Evolutionary conservation across 129 eudicot genomes (phyloP).

Genomic region (Tagetes patula): DNA sequence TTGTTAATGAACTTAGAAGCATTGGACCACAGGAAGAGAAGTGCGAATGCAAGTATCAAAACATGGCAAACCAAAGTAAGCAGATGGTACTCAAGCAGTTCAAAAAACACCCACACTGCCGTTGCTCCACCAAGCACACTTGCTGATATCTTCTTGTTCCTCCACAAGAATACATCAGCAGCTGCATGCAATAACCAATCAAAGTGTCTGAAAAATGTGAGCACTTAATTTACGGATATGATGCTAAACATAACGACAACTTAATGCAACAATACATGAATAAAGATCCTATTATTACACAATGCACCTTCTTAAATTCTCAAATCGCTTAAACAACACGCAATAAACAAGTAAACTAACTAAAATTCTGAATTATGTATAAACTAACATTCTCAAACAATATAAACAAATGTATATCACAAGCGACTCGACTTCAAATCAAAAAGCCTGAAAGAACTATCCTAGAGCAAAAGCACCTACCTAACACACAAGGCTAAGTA

Average conservation of each 20-base stretch:
- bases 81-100: slow-evolving; percentile 73
- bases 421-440: background rate
- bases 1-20: slow-evolving; percentile 73
- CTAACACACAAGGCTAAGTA: background rate
- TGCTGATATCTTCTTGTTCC: slow-evolving; percentile 90
- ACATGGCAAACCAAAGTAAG: slow-evolving; percentile 73
- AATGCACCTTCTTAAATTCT: background rate
- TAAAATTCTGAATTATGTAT: background rate
- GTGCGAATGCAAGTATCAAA: slow-evolving; percentile 58
- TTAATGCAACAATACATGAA: background rate
- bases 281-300: background rate
- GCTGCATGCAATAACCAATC: slow-evolving; percentile 41
- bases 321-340: background rate
- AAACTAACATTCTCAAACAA: background rate
- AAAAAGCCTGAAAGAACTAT: background rate
- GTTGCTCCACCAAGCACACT: slow-evolving; percentile 76
- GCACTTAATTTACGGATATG: background rate
- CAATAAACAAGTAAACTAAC: slow-evolving; percentile 1
- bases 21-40: slow-evolving; percentile 80
- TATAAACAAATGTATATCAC: background rate
- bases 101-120: slow-evolving; percentile 82
- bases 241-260: background rate
- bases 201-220: background rate
- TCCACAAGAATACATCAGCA: slow-evolving; percentile 90
- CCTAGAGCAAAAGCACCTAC: background rate